Evolutionary conservation across 1,139 yeast genomes (phyloP), one percentile per base, ranked within the genome.

Genomic region (Scheffersomyces insectosa): DNA sequence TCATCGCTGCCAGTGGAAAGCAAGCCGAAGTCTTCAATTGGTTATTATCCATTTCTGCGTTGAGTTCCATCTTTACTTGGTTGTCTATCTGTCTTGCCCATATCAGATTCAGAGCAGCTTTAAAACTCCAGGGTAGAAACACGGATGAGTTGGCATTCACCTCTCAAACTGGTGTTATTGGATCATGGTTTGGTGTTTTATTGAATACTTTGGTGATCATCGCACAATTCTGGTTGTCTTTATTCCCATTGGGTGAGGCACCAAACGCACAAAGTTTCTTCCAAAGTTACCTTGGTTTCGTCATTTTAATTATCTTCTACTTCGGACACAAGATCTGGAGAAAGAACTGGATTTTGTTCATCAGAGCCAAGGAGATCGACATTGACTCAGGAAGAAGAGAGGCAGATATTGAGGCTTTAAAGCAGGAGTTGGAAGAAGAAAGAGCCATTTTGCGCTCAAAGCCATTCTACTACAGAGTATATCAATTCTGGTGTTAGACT

Each of bases 321-420:
- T 5, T 70, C 11, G 74, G 72, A 16, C 76, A 72, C 57, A 72
- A 72, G 55, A 47, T 72, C 27, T 71, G 75, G 75, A 68, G 61
- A 51, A 58, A 52, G 8, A 68, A 70, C 56, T 70, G 56, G 56
- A 55, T 51, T 12, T 46, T 79, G 11, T 70, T 64, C 52, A 68
- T 77, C 50, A 68, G 74, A 44, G 72, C 80, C 29, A 59, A 64
- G 37, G 80, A 82, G 42, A 77, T 85, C 54, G 89, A 85, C 60
- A 65, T 85, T 46, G 87, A 82, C 52, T 72, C 85, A 13, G 89
- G 88, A 56, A 81, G 89, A 79, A 78, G 83, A 62, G 84, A 79
- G 51, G 64, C 80, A 44, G 89, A 84, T 59, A 63, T 83, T 57
- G 88, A 83, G 49, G 70, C 82, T 38, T 70, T 82, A 57, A 81